These are phyloP conservation scores for Niebla homalea DNA, from an alignment of 495 filamentous ascomycete genomes.

Conservation along the genomic window DNA sequence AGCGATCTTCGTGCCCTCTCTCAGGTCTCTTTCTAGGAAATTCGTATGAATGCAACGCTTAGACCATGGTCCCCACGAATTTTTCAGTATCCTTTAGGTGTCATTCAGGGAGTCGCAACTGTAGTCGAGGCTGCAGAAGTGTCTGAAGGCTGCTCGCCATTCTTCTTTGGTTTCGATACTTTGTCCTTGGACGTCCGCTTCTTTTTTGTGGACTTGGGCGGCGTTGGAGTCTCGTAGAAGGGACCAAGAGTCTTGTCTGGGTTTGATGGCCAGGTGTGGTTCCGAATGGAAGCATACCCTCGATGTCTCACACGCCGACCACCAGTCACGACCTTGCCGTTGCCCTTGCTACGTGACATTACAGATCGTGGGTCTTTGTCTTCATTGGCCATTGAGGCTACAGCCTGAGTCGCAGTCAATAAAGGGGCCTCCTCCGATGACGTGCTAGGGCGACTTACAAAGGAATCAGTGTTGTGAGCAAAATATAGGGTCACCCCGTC, in stretches of 20 bases:
- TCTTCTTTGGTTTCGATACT: no score
- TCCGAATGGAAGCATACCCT: slow-evolving; percentile 4
- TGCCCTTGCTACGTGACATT: slow-evolving; percentile 57
- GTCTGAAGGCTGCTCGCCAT: no score
- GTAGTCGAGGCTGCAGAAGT: no score
- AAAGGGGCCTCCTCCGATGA: background rate
- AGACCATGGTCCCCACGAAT: no score
- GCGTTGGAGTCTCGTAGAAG: background rate
- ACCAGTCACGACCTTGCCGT: slow-evolving; percentile 16
- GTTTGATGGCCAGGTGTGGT: slow-evolving; percentile 9
- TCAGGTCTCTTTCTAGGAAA: no score
- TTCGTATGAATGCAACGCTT: no score
- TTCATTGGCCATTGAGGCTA: slow-evolving; percentile 72
- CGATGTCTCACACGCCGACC: slow-evolving; percentile 12
- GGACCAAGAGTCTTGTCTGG: background rate
- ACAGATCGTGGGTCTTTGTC: slow-evolving; percentile 58
- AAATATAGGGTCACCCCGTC: slow-evolving; percentile 68
- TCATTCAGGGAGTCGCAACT: no score
- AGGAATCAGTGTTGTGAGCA: slow-evolving; percentile 86
- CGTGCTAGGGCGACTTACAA: slow-evolving; percentile 33
- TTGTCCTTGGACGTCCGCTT: background rate
- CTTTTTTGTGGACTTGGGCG: slow-evolving; percentile 1
- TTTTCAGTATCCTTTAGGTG: no score
- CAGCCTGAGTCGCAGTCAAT: slow-evolving; percentile 38
- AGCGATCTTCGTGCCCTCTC: no score